Conservation (phyloP, 2,329 filamentous ascomycete genomes). For the Daldinia sp. region DNA sequence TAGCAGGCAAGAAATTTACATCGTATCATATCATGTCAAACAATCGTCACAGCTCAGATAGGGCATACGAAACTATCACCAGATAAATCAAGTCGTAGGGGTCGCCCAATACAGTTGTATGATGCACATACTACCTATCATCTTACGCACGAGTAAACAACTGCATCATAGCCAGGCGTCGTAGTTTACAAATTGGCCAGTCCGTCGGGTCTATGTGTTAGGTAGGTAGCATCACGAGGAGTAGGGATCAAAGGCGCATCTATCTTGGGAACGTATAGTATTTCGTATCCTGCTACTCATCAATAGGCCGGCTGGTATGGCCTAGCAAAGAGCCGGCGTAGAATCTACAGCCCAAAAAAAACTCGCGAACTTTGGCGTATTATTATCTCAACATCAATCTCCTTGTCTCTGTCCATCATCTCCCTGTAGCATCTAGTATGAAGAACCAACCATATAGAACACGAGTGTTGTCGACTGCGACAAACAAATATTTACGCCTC, state of each 20-base stretch:
- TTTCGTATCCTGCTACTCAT: background rate
- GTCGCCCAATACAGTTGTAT: background rate
- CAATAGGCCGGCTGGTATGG: background rate
- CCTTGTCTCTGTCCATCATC: constrained; percentile 10
- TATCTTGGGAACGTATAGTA: background rate
- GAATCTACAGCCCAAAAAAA: background rate
- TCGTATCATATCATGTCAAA: background rate
- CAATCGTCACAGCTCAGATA: background rate
- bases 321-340: background rate
- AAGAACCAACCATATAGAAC: constrained; percentile 4
- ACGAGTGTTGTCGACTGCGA: background rate
- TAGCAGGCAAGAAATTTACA: background rate
- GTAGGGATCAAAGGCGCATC: no score
- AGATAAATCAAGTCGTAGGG: background rate
- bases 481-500: constrained; percentile 15
- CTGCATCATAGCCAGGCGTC: background rate
- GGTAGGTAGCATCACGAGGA: no score
- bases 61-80: background rate
- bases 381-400: constrained; percentile 25
- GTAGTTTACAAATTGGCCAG: no score
- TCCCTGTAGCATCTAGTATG: constrained; percentile 24
- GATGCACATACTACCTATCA: background rate
- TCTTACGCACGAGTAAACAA: background rate
- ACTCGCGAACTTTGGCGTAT: constrained; percentile 6
- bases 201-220: no score